phyloP scores from a whole-genome alignment of 768 basidiomycete species.

The Lyophyllum semitale region DNA sequence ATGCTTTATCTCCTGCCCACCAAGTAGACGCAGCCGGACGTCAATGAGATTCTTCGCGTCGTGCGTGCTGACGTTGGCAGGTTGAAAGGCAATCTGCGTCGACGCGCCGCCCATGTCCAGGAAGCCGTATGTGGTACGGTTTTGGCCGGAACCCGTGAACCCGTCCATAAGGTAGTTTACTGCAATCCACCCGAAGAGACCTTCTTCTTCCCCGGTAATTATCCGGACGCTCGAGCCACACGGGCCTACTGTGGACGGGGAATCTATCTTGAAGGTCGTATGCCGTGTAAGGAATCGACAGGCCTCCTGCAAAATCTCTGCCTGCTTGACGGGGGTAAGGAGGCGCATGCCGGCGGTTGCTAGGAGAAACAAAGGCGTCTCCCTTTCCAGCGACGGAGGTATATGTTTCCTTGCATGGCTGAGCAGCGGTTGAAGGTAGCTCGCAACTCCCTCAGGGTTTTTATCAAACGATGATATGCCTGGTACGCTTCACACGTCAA shows the following conservation, averaged over 20 bases:
- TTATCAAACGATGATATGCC: conserved; percentile 85
- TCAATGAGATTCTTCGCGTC: conserved; percentile 69
- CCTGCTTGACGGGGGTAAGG: conserved; percentile 67
- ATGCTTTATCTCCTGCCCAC: conserved; percentile 86
- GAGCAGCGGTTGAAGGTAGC: conserved; percentile 82
- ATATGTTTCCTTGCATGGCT: conserved; percentile 80
- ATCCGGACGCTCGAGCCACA: conserved; percentile 93
- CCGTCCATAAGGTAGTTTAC: conserved; percentile 99
- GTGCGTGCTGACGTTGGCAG: conserved; percentile 57
- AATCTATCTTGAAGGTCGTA: conserved; percentile 79
- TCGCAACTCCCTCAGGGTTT: conserved; percentile 66
- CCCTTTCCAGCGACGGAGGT: conserved; percentile 80
- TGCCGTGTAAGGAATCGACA: conserved; percentile 76
- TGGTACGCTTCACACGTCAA: conserved; percentile 28
- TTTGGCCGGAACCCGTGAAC: conserved; percentile 58
- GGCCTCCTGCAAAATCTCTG: conserved; percentile 69
- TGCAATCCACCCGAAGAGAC: conserved; percentile 97
- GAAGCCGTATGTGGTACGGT: conserved; percentile 91
- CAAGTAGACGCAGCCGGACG: conserved; percentile 78
- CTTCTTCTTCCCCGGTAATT: conserved; percentile 98
- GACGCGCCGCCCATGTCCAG: conserved; percentile 99
- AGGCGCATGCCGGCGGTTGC: conserved; percentile 99
- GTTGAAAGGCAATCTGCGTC: conserved; percentile 98
- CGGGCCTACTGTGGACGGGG: conserved; percentile 65
- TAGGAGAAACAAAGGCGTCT: conserved; percentile 90